Evolutionary conservation across 208 protist genomes (phyloP), one percentile per base, ranked within the genome.

Genomic region (Naegleria lovaniensis): DNA sequence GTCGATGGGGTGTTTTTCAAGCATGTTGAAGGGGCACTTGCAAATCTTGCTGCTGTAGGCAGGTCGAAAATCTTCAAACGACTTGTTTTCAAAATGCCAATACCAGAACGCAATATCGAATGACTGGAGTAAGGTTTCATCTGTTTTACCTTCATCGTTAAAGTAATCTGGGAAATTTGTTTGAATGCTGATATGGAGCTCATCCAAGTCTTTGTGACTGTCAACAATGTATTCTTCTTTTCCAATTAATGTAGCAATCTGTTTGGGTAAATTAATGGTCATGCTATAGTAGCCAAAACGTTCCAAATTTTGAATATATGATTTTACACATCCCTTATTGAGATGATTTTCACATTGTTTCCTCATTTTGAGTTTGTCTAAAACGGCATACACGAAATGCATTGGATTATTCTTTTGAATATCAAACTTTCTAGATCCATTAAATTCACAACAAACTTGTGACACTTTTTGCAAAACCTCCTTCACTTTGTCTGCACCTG

Each of bases 171-270:
- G 67, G 29, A 79, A 79, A 33, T 79, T 79, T 36, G 67, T 79
- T 79, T 79, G 67, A 79, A 79, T 36, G n/a, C 2, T 36, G n/a
- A 79, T 79, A 79, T 79, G 67, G 36, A 79, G 29, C n/a, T 79
- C 67, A 79, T 79, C 67, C 29, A 79, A 79, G 9, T 79, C 67
- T 33, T 79, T 79, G 25, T 79, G 67, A 33, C 67, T 79, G 9
- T 79, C 67, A 79, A 79, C n/a, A 33, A 79, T 79, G n/a, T 79
- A 79, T 79, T 79, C 67, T 79, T 79, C 67, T 33, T 79, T 79
- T 36, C 29, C 29, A 36, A 79, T 36, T 13, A 36, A 36, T 25
- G 16, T 36, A 36, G 29, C 29, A 36, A 79, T 36, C 36, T 79
- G 67, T 79, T 79, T 79, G 2, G 67, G 67, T 36, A 79, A 79